Evolutionary conservation across 345 rosid genomes (phyloP).

Genomic region (Clausena lansium): DNA sequence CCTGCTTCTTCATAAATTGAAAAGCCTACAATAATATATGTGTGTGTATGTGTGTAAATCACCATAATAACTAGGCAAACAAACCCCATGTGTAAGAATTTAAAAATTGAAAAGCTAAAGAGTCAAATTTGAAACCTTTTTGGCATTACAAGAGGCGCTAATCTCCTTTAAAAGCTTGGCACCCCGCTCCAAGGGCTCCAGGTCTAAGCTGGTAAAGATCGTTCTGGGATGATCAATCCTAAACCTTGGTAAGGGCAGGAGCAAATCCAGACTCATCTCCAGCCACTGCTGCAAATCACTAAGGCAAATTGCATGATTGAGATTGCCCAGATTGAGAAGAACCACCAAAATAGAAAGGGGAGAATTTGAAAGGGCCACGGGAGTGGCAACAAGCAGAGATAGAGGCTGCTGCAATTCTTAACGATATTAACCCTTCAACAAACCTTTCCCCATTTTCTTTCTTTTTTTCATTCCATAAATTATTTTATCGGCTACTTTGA

Average conservation of each 20-base stretch:
- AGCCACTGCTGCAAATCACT: background rate
- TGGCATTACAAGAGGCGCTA: constrained; percentile 58
- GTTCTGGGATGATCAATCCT: constrained; percentile 82
- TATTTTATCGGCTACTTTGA: too few species aligned
- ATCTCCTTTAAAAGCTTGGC: constrained; percentile 71
- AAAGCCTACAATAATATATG: constrained; percentile 45
- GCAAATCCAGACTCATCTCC: constrained; percentile 27
- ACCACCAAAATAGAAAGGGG: constrained; percentile 30
- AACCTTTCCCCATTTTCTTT: constrained; percentile 52
- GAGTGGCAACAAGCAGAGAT: too few species aligned
- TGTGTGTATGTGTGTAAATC: background rate
- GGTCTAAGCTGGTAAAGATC: constrained; percentile 79
- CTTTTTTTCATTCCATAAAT: background rate
- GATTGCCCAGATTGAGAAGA: constrained; percentile 27
- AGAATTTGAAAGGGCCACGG: constrained; percentile 50
- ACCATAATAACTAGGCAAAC: background rate
- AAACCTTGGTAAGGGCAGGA: constrained; percentile 31
- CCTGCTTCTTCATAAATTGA: constrained; percentile 69
- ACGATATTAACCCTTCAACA: constrained; percentile 49
- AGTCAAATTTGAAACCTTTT: constrained; percentile 48
- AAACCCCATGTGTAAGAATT: too few species aligned
- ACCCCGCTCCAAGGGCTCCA: constrained; percentile 85
- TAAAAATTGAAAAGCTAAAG: too few species aligned
- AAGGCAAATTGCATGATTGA: constrained; percentile 30
- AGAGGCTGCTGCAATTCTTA: constrained; percentile 60